A percentile compares a stretch with the other conserved stretches of the same genome.
These are phyloP conservation scores for Entomortierella lignicola DNA, from an alignment of 192 early-diverging fungal species.

Conservation along the genomic window DNA sequence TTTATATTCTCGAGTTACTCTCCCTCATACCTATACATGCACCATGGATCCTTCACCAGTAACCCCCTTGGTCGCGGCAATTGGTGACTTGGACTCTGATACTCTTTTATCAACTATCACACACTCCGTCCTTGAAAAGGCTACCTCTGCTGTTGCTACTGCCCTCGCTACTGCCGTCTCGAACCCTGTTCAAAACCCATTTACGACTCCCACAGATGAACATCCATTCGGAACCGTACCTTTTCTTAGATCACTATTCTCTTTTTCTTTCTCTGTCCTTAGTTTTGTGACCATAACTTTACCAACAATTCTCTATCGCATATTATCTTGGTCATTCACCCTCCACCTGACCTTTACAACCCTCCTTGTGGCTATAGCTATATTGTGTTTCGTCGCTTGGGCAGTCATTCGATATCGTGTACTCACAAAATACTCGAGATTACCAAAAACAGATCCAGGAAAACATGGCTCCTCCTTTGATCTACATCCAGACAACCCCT, in stretches of 20 bases:
- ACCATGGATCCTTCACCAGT: neutral
- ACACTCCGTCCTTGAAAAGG: neutral
- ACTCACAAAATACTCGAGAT: constrained; percentile 78
- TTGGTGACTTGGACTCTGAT: too few relatives aligned
- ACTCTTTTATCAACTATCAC: too few relatives aligned
- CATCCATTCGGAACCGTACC: constrained; percentile 17
- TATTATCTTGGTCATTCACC: constrained; percentile 72
- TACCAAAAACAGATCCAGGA: constrained; percentile 61
- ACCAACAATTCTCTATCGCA: constrained; percentile 61
- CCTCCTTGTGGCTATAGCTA: constrained; percentile 52
- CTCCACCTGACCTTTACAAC: constrained; percentile 72
- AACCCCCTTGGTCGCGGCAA: neutral
- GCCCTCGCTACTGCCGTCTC: constrained; percentile 4
- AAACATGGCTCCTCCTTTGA: constrained; percentile 70
- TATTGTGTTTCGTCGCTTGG: constrained; percentile 58
- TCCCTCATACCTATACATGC: neutral
- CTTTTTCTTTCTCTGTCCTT: constrained; percentile 53
- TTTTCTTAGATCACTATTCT: constrained; percentile 32
- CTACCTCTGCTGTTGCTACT: neutral
- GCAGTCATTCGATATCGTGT: constrained; percentile 76
- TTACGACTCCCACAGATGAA: neutral
- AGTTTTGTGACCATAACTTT: constrained; percentile 65
- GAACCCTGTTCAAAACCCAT: neutral
- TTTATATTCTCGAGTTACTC: too few relatives aligned
- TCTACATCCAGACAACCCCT: constrained; percentile 75